phyloP scores from a whole-genome alignment of 768 basidiomycete genomes.

The Antrodiella citrinella region DNA sequence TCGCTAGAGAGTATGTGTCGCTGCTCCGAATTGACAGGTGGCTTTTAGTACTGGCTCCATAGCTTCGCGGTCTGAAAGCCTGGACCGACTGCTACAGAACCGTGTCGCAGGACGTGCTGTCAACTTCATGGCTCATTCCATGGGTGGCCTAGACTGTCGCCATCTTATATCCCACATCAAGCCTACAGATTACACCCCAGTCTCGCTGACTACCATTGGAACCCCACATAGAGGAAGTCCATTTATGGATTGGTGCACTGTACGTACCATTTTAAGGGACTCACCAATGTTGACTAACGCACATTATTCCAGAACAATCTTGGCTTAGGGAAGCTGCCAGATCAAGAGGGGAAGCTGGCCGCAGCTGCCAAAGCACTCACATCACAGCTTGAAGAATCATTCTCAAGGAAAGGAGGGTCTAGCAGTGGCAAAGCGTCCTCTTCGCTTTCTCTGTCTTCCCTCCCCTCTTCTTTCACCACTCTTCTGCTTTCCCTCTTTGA shows the following conservation, averaged over 20 bases:
- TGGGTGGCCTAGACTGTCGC: conserved; percentile 95
- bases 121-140: conserved; percentile 94
- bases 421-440: conserved; percentile 22
- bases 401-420: background rate
- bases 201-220: conserved; percentile 81
- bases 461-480: conserved; percentile 80
- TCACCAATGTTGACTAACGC: background rate
- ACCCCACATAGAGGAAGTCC: conserved; percentile 96
- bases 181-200: conserved; percentile 74
- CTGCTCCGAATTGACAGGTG: too few relatives aligned
- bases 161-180: conserved; percentile 83
- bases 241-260: conserved; percentile 99
- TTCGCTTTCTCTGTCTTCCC: conserved; percentile 46
- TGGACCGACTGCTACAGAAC: conserved; percentile 64
- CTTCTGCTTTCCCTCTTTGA: conserved; percentile 85
- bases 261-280: conserved; percentile 28
- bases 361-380: conserved; percentile 1
- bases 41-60: conserved; percentile 78
- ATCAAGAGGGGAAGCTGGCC: conserved; percentile 8
- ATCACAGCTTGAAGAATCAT: background rate
- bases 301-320: conserved; percentile 62
- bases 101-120: conserved; percentile 69
- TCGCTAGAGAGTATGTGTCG: too few relatives aligned
- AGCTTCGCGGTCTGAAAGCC: conserved; percentile 62
- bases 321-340: conserved; percentile 68